Conservation (phyloP, 169 alveolate species). For the Cryptosporidium ryanae region DNA sequence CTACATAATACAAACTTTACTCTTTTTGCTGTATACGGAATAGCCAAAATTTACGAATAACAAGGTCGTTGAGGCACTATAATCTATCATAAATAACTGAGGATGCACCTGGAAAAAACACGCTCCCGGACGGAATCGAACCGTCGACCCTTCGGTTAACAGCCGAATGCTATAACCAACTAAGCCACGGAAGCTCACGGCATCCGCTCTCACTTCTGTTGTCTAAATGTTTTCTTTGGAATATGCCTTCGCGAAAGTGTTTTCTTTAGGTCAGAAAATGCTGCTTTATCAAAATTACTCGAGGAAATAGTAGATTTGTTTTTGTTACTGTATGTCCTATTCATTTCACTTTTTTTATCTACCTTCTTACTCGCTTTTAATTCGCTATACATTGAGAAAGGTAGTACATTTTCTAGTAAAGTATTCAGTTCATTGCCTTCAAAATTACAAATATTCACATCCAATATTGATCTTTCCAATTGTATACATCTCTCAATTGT, state of each 20-base stretch:
- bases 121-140: conserved; percentile 78
- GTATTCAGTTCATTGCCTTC: neutral
- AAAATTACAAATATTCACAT: neutral
- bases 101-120: conserved; percentile 18
- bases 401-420: no score
- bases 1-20: no score
- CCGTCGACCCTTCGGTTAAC: conserved; percentile 78
- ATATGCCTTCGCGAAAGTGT: neutral
- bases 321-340: neutral
- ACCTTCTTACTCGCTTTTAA: neutral
- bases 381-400: neutral
- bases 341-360: neutral
- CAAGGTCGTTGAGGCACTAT: no score
- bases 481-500: conserved; percentile 35
- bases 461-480: conserved; percentile 21
- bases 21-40: no score
- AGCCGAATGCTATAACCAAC: conserved; percentile 77
- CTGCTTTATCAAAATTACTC: no score
- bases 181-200: conserved; percentile 76
- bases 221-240: conserved; percentile 5
- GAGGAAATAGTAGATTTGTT: no score
- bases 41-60: no score
- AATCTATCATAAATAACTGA: no score
- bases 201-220: neutral
- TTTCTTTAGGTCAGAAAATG: neutral